Conservation (phyloP, 495 filamentous ascomycete genomes). For the Hyaloscypha hepaticicola region DNA sequence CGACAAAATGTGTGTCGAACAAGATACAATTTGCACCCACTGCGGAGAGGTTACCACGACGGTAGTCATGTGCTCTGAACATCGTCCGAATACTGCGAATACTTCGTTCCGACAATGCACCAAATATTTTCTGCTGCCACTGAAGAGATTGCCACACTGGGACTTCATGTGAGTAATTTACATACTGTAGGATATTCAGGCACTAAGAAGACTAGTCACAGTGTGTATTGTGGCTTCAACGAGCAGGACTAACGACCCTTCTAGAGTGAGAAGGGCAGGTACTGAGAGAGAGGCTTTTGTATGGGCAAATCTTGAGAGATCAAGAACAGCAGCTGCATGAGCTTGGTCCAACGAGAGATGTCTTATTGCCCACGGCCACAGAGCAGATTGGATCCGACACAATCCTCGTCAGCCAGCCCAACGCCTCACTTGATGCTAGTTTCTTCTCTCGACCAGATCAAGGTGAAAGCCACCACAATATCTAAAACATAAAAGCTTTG, state of each 20-base stretch:
- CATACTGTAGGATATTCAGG: neutral
- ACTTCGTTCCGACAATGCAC: neutral
- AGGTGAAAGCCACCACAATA: too few species aligned
- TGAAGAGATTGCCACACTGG: neutral
- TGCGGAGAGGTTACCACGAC: neutral
- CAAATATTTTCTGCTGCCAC: neutral
- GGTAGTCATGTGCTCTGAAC: neutral
- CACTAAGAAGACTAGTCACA: neutral
- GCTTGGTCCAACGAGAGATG: neutral
- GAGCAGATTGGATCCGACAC: too few species aligned
- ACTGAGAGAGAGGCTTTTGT: neutral
- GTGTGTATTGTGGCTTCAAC: neutral
- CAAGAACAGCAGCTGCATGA: neutral
- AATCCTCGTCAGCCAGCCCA: too few species aligned
- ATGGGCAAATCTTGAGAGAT: neutral
- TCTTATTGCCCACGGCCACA: too few species aligned
- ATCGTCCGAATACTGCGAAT: neutral
- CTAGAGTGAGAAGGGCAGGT: neutral
- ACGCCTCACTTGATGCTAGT: too few species aligned
- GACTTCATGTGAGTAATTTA: neutral
- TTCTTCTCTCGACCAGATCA: too few species aligned
- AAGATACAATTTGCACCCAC: neutral
- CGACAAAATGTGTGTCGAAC: neutral
- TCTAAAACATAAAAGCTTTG: neutral
- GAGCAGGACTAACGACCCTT: neutral